Base-by-base conservation (phyloP, 2,329 filamentous ascomycete species). In the Penicillium sp. region DNA sequence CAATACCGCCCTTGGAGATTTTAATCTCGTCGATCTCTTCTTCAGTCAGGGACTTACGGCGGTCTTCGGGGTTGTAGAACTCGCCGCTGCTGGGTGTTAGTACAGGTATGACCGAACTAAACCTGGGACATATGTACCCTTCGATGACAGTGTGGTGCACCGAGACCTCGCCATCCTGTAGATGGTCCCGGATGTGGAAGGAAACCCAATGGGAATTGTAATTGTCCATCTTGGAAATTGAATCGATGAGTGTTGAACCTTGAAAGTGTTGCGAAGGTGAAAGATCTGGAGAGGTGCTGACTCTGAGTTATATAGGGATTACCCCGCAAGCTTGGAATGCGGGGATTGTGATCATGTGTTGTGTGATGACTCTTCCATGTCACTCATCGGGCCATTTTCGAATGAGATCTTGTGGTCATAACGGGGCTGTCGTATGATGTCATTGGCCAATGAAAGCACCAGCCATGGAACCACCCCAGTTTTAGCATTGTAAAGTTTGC, bases 171-270 rank as follows among this genome's bases (percentile, higher is more conserved):
- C 62, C 61, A 27, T 62, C 50, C 13, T 57, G 42, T 15, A 65
- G 50, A 47, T 61, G 62, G 54, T 62, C 62, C 23, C 62, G 60
- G 44, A 65, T 64, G 47, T 65, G 62, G 54, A 65, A 62, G 9
- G 50, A 53, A 31, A 65, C 62, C 62, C 62, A 65, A 44, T 61
- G 53, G 13, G 62, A 60, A 42, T 61, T 63, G 57, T 64, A 59
- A 23, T 57, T 61, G 50, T 61, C 44, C 46, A 62, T 35, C 3
- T 40, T 39, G 23, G 42, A 25, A 9, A 27, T 41, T 8, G 38
- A 41, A 28, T 28, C 25, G 24, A 40, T 38, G 35, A 20, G 28
- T 42, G 31, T 37, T 31, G 28, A 23, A 23, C 1, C 1, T 18
- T 44, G n/a, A 33, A 32, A 33, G 42, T 32, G 20, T 38, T 28